These are phyloP conservation scores for Rhodotorula paludigena DNA, from an alignment of 768 basidiomycete genomes.

Conservation along the genomic window DNA sequence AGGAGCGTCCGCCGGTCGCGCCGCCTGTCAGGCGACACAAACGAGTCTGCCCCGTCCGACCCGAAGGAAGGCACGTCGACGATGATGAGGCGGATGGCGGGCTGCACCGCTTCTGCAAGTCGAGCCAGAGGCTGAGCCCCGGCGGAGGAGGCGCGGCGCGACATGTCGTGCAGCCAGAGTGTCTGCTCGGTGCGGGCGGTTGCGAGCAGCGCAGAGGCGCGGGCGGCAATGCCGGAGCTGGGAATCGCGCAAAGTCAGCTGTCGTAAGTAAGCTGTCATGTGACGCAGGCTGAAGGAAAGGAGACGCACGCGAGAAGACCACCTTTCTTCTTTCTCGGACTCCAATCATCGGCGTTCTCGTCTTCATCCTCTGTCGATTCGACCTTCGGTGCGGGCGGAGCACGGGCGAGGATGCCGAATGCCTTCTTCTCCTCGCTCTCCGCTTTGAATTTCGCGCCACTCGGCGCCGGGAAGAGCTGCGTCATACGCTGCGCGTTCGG, in stretches of 20 bases:
- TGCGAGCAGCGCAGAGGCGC: not conserved
- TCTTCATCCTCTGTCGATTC: not conserved
- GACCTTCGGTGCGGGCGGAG: not conserved
- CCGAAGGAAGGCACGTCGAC: not conserved
- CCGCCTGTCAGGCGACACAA: not conserved
- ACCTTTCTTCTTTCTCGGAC: slow-evolving; percentile 7
- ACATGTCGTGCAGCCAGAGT: slow-evolving; percentile 26
- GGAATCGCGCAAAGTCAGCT: too few species aligned
- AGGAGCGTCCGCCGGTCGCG: not conserved
- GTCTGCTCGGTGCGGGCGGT: slow-evolving; percentile 9
- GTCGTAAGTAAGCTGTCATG: not conserved
- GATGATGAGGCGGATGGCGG: not conserved
- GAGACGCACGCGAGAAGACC: slow-evolving; percentile 4
- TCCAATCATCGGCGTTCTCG: not conserved
- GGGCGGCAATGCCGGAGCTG: slow-evolving; percentile 6
- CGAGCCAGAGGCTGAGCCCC: not conserved
- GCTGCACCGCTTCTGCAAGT: not conserved
- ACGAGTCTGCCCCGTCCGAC: not conserved
- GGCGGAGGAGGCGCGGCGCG: not conserved
- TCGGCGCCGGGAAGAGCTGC: not conserved
- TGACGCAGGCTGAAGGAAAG: not conserved
- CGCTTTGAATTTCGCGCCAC: not conserved
- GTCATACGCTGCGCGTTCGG: not conserved
- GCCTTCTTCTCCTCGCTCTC: not conserved
- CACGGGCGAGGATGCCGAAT: not conserved